Base-by-base conservation (phyloP, 805 yeast species). In the Lipomyces sp. region DNA sequence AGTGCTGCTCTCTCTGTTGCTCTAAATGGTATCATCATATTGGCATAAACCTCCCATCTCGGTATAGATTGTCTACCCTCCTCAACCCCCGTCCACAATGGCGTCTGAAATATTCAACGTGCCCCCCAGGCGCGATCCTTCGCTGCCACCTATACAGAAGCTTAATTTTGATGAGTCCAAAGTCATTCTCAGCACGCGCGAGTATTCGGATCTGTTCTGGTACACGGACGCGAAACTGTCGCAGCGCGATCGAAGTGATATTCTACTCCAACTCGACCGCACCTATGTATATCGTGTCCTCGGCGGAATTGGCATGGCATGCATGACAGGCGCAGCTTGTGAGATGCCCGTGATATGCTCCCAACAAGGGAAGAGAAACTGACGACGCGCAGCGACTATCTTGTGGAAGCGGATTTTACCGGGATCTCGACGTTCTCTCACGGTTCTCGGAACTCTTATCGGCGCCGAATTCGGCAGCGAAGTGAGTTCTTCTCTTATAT, bases 191-290 rank as follows among this genome's bases (percentile, higher is more conserved):
- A 41, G 37, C 3, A 14, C 28, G 14, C 37, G 38, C 19, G 46
- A 43, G 36, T 55, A 53, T 34, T 44, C 59, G n/a, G 51, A 47
- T 32, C 16, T 47, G 31, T 55, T 55, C 31, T 55, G 59, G 59
- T 16, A 14, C 16, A 41, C 50, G n/a, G 59, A 55, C 34, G 44
- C 23, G n/a, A 31, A 42, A 28, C 47, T 55, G 18, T 29, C 37
- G 24, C 37, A 22, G 40, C 45, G 43, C 14, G 59, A 55, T 18
- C 41, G 58, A 23, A 33, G 42, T 10, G 57, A 55, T 39, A 45
- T 55, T 24, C 16, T 43, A 26, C 41, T 41, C 14, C 54, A 47
- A 24, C 39, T 55, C 6, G 40, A 43, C 29, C 35, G 51, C 23
- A 21, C 37, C 14, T 41, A 38, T 18, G 50, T 41, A 2, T 55